Evolutionary conservation across 768 basidiomycete genomes (phyloP), one percentile per base, ranked within the genome.

Genomic region (Phaeotremella fagi): DNA sequence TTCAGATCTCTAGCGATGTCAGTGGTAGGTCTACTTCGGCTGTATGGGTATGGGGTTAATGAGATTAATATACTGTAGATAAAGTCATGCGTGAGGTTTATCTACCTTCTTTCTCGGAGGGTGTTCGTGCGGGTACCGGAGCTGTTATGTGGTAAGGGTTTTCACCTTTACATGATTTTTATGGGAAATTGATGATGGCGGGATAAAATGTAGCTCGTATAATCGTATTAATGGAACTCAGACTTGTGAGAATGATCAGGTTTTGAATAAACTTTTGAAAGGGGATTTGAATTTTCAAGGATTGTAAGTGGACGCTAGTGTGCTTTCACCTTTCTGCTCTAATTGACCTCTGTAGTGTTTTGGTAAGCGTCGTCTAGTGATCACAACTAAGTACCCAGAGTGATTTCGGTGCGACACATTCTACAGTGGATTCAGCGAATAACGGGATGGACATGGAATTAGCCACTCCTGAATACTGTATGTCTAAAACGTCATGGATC

Each of bases 21-120:
- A 63, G 66, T 51, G 68, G 68, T 70, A 24, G 41, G 61, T 47
- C 1, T 5, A n/a, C 25, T 35, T n/a, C 33, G 36, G n/a, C 24
- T 45, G 33, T 37, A 4, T 45, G 23, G 25, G 4, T 12, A 35
- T 20, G 28, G 25, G 15, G 35, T 45, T 47, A 31, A 49, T 58
- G 52, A 59, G 53, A 25, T 49, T 54, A 29, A 56, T 52, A 38
- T 49, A 16, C 16, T 33, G 31, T 63, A 63, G 73, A 74, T 43
- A 71, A 71, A 33, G 71, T 69, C 15, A 55, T 66, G 28, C 74
- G 73, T 46, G 76, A 77, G 63, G 55, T 75, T 9, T 77, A 77
- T 57, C 55, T 70, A 9, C 71, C 71, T 20, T 63, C 63, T 27
- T 77, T 77, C 49, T 74, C 71, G 4, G 75, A 74, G 52, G 65